phyloP scores from a whole-genome alignment of 352 stramenopile species.

The Phytophthora rubi region DNA sequence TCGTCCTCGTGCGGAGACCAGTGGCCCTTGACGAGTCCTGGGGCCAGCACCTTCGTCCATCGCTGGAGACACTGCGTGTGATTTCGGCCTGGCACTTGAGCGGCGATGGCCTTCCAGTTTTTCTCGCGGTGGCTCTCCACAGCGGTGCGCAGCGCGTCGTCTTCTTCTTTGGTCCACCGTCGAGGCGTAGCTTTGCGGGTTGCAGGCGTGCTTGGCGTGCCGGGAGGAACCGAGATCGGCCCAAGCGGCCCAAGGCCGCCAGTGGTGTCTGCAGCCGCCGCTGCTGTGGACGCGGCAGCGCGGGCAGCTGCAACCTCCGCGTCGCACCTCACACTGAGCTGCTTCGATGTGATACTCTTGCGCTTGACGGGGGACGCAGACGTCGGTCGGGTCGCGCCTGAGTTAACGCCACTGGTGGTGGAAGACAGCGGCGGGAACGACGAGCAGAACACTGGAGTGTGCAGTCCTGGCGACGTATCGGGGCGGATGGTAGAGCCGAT shows the following conservation, averaged over 20 bases:
- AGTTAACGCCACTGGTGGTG: slow-evolving; percentile 7
- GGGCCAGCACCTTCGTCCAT: slow-evolving; percentile 91
- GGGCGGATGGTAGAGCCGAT: slow-evolving; percentile 27
- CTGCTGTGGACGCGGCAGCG: slow-evolving; percentile 29
- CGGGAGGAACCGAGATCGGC: slow-evolving; percentile 28
- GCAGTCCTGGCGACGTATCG: slow-evolving; percentile 47
- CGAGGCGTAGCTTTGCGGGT: slow-evolving; percentile 79
- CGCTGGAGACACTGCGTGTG: slow-evolving; percentile 93
- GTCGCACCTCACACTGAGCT: slow-evolving; percentile 53
- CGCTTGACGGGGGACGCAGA: slow-evolving; percentile 67
- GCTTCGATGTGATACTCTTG: slow-evolving; percentile 82
- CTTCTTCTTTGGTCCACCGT: slow-evolving; percentile 90
- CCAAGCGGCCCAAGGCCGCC: slow-evolving; percentile 22
- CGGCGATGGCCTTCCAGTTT: slow-evolving; percentile 93
- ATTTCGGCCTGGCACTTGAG: slow-evolving; percentile 87
- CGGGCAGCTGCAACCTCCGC: slow-evolving; percentile 48
- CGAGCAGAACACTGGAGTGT: slow-evolving; percentile 58
- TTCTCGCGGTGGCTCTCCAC: slow-evolving; percentile 90
- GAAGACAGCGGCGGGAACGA: slow-evolving; percentile 34
- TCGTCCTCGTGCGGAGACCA: slow-evolving; percentile 92
- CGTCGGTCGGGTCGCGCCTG: slow-evolving; percentile 18
- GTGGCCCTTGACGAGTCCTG: slow-evolving; percentile 89
- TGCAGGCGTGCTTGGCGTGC: slow-evolving; percentile 38
- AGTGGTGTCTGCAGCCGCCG: slow-evolving; percentile 11
- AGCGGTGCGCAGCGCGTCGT: slow-evolving; percentile 83